Evolutionary conservation across 371 early-diverging fungal genomes (phyloP), one percentile per base, ranked within the genome.

Genomic region (Synchytrium microbalum): DNA sequence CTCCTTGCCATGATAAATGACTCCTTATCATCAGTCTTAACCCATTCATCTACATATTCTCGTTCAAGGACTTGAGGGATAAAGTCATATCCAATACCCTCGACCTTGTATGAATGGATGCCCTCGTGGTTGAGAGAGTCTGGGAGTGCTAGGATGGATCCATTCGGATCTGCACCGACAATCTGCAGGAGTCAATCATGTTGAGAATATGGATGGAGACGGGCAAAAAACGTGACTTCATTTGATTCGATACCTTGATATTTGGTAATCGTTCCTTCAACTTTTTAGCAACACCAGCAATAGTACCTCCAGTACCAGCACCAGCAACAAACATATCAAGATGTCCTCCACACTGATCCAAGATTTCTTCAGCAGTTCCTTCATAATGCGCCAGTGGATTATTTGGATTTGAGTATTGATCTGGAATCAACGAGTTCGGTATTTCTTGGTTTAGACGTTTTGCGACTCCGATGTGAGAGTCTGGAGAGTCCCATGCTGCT

Each of bases 81-180:
- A 74, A 96, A 98, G 75, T 98, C 96, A 70, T 98, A 95, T 32
- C 98, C 97, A 55, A 98, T 95, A 60, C 97, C 98, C 81, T 98
- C 97, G 26, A 95, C 95, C 76, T 83, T 69, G 73, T 86, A 86
- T 3, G 72, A 46, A 57, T 70, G 75, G 26, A 78, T 63, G 23
- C 80, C 79, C 62, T 74, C 69, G 32, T 51, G 25, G 80, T 95
- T 93, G 60, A 95, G 82, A 19, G 80, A 70, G 38, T 91, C 91
- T 51, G 94, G 94, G 59, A 80, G 80, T 24, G 98, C 98, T 52
- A 98, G 83, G 69, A 96, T 91, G 24, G 95, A 95, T 38, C 95
- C 95, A 62, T 86, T 72, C 28, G 97, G 97, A 75, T 96, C 98
- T 19, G 93, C 92, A 65, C 93, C 96, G 58, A 95, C 89, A 71